phyloP scores from a whole-genome alignment of 768 basidiomycete genomes.

The Cubamyces lactineus region DNA sequence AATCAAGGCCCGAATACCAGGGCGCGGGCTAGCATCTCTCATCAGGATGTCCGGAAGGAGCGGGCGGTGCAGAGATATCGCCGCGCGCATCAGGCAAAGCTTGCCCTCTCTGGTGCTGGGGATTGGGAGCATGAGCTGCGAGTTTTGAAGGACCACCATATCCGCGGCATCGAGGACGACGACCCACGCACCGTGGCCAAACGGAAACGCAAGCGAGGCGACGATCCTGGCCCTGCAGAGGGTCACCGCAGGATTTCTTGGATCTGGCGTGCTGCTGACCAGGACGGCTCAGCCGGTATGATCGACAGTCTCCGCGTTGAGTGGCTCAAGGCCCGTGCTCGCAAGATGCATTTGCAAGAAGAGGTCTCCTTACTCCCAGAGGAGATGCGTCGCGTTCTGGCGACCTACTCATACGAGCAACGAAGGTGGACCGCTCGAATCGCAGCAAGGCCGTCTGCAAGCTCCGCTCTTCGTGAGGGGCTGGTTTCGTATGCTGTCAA shows the following conservation, averaged over 20 bases:
- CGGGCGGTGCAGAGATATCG: slow-evolving; percentile 1
- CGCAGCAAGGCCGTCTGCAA: too few relatives aligned
- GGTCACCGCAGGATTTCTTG: slow-evolving; percentile 18
- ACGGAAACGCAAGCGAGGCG: too few relatives aligned
- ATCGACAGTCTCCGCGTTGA: slow-evolving; percentile 7
- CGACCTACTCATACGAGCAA: too few relatives aligned
- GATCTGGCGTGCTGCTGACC: slow-evolving; percentile 15
- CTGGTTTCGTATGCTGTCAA: too few relatives aligned
- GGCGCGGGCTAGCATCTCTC: not conserved
- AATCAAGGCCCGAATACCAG: slow-evolving; percentile 8
- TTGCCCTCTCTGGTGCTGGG: not conserved
- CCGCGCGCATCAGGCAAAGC: not conserved
- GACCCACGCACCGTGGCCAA: too few relatives aligned
- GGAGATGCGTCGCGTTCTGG: slow-evolving; percentile 23
- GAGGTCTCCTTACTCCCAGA: slow-evolving; percentile 23
- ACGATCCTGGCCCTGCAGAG: slow-evolving; percentile 4
- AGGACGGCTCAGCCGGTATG: not conserved
- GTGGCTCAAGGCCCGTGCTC: slow-evolving; percentile 21
- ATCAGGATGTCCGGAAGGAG: not conserved
- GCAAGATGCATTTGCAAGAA: slow-evolving; percentile 21
- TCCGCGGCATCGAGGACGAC: slow-evolving; percentile 4
- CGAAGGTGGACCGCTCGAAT: too few relatives aligned
- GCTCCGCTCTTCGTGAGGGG: too few relatives aligned
- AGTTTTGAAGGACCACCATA: slow-evolving; percentile 4
- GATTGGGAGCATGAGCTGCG: slow-evolving; percentile 9